Evolutionary conservation across 1,284 basidiomycete species (phyloP), one percentile per base, ranked within the genome.

Genomic region (Ceratobasidium sp.): DNA sequence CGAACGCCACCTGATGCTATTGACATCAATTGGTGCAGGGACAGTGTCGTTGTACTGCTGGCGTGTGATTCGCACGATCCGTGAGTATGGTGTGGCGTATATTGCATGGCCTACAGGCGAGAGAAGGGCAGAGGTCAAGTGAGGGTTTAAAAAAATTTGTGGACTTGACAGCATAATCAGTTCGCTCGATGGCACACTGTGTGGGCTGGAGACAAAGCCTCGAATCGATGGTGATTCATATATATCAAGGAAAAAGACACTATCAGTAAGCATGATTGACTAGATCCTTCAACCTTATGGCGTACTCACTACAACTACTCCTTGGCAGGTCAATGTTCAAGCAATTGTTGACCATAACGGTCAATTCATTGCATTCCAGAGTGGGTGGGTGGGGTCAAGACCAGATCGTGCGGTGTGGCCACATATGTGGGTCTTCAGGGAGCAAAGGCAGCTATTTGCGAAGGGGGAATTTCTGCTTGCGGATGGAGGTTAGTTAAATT

Each of bases 241-340:
- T 19, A n/a, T 62, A n/a, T 62, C 59, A 3, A n/a, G 37, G n/a
- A 62, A 62, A 16, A 62, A 62, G n/a, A 62, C 34, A 22, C 34
- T 34, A 34, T 34, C 34, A 8, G 34, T 34, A 34, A 34, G 34
- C 8, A 8, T 34, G 34, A 34, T 34, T 34, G 34, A 2, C 8
- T 34, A 34, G 8, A 34, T 34, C 34, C 24, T n/a, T n/a, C 14
- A 5, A 62, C 13, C 9, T 19, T 41, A 41, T 8, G 3, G 7
- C 7, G 16, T 8, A 24, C 59, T 41, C 6, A 62, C 37, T 16
- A n/a, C 16, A 7, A 41, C 41, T 16, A 27, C 24, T 16, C 24
- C n/a, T 62, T 41, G 19, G 14, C 22, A 62, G 59, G 59, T 62
- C n/a, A 62, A 62, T 27, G 59, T 43, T 22, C 59, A 62, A 16